Base-by-base conservation (phyloP, 2,329 filamentous ascomycete genomes). In the Neobulgaria alba region DNA sequence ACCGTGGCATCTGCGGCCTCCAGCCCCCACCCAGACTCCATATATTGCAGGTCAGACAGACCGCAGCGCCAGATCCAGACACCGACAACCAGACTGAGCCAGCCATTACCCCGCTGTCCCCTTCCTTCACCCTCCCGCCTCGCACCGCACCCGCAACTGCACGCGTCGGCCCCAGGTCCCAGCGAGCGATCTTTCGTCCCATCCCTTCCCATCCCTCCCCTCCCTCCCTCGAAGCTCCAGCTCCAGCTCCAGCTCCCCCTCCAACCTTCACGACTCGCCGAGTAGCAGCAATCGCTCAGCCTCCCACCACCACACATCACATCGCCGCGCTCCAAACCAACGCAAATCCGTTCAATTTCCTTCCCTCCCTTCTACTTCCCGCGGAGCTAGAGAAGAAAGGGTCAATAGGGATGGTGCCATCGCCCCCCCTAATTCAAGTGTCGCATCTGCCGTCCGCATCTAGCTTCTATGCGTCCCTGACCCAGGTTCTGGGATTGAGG, bases 391-490 rank as follows among this genome's bases (percentile, higher is more conserved):
- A n/a, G n/a, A n/a, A n/a, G n/a, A n/a, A n/a, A n/a, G n/a, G n/a
- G n/a, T n/a, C n/a, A n/a, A n/a, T n/a, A n/a, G n/a, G n/a, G n/a
- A n/a, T n/a, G n/a, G n/a, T n/a, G 10, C 38, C 4, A 3, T 12
- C 32, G 12, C 39, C 48, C 29, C 72, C 75, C 36, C 68, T 68
- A 49, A 57, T 78, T 50, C 68, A 76, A 57, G 87, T 94, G 57
- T 80, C 79, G 46, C 80, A 89, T 61, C 76, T 94, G 39, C 77
- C 86, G 40, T 77, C 80, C 26, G 84, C 87, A 3, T 78, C 82
- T 36, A 92, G 86, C 5, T 94, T 93, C 67, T 94, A 87, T 63
- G 75, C 88, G 16, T 75, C 83, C 47, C 72, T 87, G 49, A 72
- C 86, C 5, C 85, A 90, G 53, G 82, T 85, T 3, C 71, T 94